A percentile compares a stretch with the other conserved stretches of the same genome.
Evolutionary conservation across 192 early-diverging fungal genomes (phyloP).

Genomic region (Backusella luteola): DNA sequence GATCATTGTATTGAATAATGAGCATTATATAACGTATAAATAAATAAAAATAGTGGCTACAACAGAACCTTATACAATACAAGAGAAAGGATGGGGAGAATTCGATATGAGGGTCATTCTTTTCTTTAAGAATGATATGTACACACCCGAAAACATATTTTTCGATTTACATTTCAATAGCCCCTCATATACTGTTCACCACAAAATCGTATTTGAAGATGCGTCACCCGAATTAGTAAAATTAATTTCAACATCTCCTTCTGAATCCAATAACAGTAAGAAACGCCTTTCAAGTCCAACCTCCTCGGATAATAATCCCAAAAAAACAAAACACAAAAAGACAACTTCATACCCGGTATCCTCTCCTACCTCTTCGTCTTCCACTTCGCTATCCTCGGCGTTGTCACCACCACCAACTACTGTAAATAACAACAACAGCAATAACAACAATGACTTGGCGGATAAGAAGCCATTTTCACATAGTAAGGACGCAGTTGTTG

Average conservation of each 20-base stretch:
- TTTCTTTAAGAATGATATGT: slow-evolving; percentile 45
- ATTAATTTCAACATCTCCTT: not conserved
- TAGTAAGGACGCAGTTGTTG: not conserved
- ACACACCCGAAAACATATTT: slow-evolving; percentile 37
- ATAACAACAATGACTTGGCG: not conserved
- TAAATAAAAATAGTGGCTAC: slow-evolving; percentile 36
- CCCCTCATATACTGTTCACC: slow-evolving; percentile 40
- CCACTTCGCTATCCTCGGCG: not conserved
- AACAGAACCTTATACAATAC: slow-evolving; percentile 47
- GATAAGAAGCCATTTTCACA: not conserved
- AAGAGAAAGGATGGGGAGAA: slow-evolving; percentile 62
- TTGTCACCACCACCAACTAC: not conserved
- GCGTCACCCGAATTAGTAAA: slow-evolving; percentile 7
- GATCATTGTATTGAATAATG: not conserved
- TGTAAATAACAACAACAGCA: not conserved
- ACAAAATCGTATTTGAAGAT: slow-evolving; percentile 29
- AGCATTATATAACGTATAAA: not conserved
- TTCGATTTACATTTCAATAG: slow-evolving; percentile 55
- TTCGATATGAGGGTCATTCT: slow-evolving; percentile 57
- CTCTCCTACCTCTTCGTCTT: not conserved
- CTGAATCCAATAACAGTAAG: not conserved
- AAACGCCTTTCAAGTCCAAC: slow-evolving; percentile 1
- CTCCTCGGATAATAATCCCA: not conserved
- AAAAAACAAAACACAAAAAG: not conserved
- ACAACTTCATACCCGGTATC: not conserved